Conservation (phyloP, 805 yeast species). For the Wickerhamiella bombiphila region DNA sequence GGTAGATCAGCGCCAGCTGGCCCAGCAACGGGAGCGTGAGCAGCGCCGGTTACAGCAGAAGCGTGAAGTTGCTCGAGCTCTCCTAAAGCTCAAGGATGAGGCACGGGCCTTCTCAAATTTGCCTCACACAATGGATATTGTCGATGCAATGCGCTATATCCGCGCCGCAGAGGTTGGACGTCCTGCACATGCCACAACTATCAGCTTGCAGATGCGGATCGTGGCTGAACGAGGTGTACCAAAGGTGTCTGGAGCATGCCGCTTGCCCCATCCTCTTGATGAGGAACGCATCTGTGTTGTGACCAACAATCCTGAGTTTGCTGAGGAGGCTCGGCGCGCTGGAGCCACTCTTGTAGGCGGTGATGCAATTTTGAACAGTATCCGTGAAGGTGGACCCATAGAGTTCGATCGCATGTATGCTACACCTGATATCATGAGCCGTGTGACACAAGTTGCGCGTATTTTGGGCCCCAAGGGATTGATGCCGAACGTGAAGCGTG, state of each 20-base stretch:
- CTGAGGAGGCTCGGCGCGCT: slow-evolving; percentile 37
- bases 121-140: slow-evolving; percentile 59
- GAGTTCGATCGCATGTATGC: slow-evolving; percentile 69
- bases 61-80: slow-evolving; percentile 17
- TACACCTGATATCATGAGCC: slow-evolving; percentile 62
- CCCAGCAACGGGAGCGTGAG: slow-evolving; percentile 22
- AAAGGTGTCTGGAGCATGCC: slow-evolving; percentile 55
- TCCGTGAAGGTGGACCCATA: slow-evolving; percentile 37
- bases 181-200: slow-evolving; percentile 52
- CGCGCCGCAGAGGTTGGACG: slow-evolving; percentile 88
- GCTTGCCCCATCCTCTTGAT: slow-evolving; percentile 59
- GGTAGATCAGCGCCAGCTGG: slow-evolving; percentile 22
- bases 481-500: slow-evolving; percentile 76
- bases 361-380: slow-evolving; percentile 45
- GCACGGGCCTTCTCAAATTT: slow-evolving; percentile 32
- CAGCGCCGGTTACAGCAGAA: slow-evolving; percentile 20
- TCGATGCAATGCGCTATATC: slow-evolving; percentile 58
- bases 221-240: slow-evolving; percentile 65
- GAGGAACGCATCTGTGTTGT: slow-evolving; percentile 54
- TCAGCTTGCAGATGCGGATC: slow-evolving; percentile 49
- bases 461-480: slow-evolving; percentile 76
- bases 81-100: slow-evolving; percentile 20
- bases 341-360: slow-evolving; percentile 67
- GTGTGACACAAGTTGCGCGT: slow-evolving; percentile 56
- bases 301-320: slow-evolving; percentile 40